These are phyloP conservation scores for Ephemerocybe angulata DNA, from an alignment of 768 basidiomycete species.

Conservation along the genomic window DNA sequence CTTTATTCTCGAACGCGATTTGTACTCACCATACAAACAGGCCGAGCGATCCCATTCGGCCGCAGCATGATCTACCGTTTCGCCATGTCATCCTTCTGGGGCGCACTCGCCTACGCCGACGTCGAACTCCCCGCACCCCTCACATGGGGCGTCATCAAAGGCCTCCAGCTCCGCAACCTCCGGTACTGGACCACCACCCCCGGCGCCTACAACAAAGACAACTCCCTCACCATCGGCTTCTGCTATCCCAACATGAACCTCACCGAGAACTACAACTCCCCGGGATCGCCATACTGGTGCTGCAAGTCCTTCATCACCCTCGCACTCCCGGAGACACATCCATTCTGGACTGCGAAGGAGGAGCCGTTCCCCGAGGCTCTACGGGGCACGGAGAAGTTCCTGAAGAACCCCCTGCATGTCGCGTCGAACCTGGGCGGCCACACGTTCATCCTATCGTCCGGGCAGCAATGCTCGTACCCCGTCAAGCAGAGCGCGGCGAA, in stretches of 20 bases:
- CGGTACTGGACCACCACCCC: conserved; percentile 68
- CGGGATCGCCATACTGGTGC: conserved; percentile 78
- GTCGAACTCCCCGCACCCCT: conserved; percentile 65
- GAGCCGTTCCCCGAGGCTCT: conserved; percentile 56
- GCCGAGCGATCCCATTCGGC: conserved; percentile 73
- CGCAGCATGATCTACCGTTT: conserved; percentile 75
- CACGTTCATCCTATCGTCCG: conserved; percentile 69
- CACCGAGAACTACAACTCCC: conserved; percentile 78
- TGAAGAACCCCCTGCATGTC: conserved; percentile 67
- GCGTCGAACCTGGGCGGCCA: conserved; percentile 60
- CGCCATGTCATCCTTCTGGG: conserved; percentile 81
- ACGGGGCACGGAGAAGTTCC: conserved; percentile 43
- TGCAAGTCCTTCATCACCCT: conserved; percentile 74
- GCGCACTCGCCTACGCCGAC: conserved; percentile 68
- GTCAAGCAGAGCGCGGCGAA: conserved; percentile 77
- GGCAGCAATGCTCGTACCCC: conserved; percentile 76
- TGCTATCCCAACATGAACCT: conserved; percentile 71
- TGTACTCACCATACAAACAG: conserved; percentile 28
- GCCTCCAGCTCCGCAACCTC: conserved; percentile 66
- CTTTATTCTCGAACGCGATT: not conserved
- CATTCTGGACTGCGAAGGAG: conserved; percentile 70
- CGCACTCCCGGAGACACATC: conserved; percentile 59
- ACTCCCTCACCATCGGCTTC: conserved; percentile 70
- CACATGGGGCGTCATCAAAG: conserved; percentile 73
- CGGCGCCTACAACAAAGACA: conserved; percentile 57